phyloP scores from a whole-genome alignment of 805 yeast genomes.

The Cyberlindnera euphorbiiphila region DNA sequence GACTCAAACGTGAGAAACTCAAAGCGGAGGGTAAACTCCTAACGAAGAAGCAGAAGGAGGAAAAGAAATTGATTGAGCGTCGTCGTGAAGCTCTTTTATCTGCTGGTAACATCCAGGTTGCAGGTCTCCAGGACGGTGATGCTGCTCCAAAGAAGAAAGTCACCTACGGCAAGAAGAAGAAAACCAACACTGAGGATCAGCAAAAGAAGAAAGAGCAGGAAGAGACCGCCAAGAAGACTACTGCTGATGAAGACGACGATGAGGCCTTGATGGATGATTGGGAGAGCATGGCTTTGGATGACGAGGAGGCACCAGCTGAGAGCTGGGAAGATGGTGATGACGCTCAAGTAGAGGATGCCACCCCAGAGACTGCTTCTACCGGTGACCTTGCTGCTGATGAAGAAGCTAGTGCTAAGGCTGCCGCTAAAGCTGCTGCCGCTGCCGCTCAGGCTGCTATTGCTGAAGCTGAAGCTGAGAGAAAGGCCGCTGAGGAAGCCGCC shows the following conservation, averaged over 20 bases:
- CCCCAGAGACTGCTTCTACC: slow-evolving; percentile 17
- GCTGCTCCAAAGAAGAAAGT: slow-evolving; percentile 57
- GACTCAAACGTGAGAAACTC: slow-evolving; percentile 80
- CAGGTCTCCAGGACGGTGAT: slow-evolving; percentile 51
- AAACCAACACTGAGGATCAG: slow-evolving; percentile 31
- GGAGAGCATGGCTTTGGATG: slow-evolving; percentile 68
- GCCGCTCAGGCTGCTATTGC: slow-evolving; percentile 19
- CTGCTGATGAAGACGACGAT: slow-evolving; percentile 28
- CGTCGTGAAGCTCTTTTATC: slow-evolving; percentile 83
- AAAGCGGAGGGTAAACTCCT: slow-evolving; percentile 94
- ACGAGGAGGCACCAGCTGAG: slow-evolving; percentile 51
- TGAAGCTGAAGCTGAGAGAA: slow-evolving; percentile 9
- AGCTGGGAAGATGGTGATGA: slow-evolving; percentile 45
- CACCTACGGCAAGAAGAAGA: slow-evolving; percentile 71
- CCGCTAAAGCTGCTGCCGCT: slow-evolving; percentile 27
- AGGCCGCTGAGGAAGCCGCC: slow-evolving; percentile 25
- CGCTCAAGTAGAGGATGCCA: background rate
- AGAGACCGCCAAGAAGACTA: slow-evolving; percentile 22
- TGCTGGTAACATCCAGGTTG: slow-evolving; percentile 67
- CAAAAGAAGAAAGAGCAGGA: slow-evolving; percentile 28
- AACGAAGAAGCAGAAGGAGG: slow-evolving; percentile 94
- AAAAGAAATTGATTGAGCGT: slow-evolving; percentile 77
- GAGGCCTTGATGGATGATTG: slow-evolving; percentile 71
- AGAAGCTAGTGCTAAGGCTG: slow-evolving; percentile 30
- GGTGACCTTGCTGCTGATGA: no score